These are phyloP conservation scores for Peronospora belbahrii DNA, from an alignment of 352 stramenopile species.

Conservation along the genomic window DNA sequence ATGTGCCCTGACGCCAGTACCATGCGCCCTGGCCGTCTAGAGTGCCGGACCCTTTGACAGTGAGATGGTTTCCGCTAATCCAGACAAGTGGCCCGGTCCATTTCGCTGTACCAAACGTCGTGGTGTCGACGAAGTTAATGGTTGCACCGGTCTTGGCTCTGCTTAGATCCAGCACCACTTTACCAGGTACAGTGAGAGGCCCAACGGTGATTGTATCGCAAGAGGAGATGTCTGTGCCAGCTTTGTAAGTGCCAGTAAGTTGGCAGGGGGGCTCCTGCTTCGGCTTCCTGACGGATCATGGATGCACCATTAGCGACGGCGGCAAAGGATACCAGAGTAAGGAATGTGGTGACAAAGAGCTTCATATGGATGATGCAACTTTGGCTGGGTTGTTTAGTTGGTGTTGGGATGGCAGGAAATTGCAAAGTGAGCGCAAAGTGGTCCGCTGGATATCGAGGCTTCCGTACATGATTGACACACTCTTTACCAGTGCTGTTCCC, in stretches of 20 bases:
- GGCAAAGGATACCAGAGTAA: not conserved
- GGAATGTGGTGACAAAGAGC: conserved; percentile 5
- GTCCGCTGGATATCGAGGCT: too few relatives aligned
- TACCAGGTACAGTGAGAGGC: conserved; percentile 22
- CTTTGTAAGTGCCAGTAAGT: conserved; percentile 27
- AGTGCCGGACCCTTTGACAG: conserved; percentile 22
- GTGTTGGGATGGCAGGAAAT: not conserved
- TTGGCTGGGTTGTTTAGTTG: too few relatives aligned
- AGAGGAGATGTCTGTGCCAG: conserved; percentile 19
- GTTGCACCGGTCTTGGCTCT: conserved; percentile 18
- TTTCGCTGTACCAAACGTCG: conserved; percentile 23
- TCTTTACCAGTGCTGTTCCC: too few relatives aligned
- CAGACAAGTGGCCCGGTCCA: conserved; percentile 28
- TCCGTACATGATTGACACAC: too few relatives aligned
- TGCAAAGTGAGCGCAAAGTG: conserved; percentile 1
- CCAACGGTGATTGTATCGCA: conserved; percentile 23
- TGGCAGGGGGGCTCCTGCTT: conserved; percentile 3
- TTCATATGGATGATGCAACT: too few relatives aligned
- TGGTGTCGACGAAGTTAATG: conserved; percentile 28
- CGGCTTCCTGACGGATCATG: conserved; percentile 15
- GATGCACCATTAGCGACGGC: conserved; percentile 1
- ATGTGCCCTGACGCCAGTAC: conserved; percentile 32
- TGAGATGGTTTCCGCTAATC: conserved; percentile 25
- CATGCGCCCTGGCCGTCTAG: conserved; percentile 31
- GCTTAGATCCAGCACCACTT: conserved; percentile 27